phyloP scores from a whole-genome alignment of 1,139 yeast genomes.

The Zygoascus sp. region DNA sequence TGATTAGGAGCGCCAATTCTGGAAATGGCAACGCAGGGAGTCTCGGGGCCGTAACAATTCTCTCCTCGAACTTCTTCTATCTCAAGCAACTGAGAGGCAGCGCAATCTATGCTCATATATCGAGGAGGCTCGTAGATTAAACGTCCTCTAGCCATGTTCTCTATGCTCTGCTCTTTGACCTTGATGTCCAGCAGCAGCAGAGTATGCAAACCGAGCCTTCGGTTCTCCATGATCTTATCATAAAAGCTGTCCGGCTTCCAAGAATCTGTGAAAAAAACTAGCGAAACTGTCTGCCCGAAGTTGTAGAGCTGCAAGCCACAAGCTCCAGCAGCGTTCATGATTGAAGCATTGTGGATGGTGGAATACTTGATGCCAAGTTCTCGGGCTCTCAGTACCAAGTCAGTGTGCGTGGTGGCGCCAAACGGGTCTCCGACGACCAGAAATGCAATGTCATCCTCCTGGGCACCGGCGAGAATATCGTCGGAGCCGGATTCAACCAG shows the following conservation, averaged over 20 bases:
- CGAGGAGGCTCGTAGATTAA: conserved; percentile 94
- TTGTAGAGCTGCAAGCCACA: conserved; percentile 93
- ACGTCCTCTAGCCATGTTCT: conserved; percentile 91
- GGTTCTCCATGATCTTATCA: conserved; percentile 80
- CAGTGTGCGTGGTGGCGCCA: conserved; percentile 98
- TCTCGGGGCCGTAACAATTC: conserved; percentile 63
- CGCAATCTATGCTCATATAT: conserved; percentile 88
- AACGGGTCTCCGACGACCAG: conserved; percentile 96
- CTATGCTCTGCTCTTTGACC: conserved; percentile 93
- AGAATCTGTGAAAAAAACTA: conserved; percentile 88
- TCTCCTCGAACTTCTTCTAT: conserved; percentile 73
- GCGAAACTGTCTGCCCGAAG: conserved; percentile 93
- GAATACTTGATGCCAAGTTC: conserved; percentile 59
- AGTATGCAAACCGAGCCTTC: conserved; percentile 88
- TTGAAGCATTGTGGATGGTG: conserved; percentile 90
- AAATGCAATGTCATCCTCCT: conserved; percentile 78
- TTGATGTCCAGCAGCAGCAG: conserved; percentile 83
- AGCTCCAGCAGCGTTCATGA: conserved; percentile 98
- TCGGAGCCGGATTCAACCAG: conserved; percentile 89
- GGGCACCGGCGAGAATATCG: conserved; percentile 69
- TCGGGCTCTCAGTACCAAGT: conserved; percentile 37
- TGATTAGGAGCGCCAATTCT: conserved; percentile 87
- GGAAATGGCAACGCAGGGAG: conserved; percentile 92
- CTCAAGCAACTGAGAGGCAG: conserved; percentile 82
- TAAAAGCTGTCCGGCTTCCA: conserved; percentile 98